Percentiles rank a stretch among this genome's conserved stretches.
These are phyloP conservation scores for Senna tora DNA, from an alignment of 306 rosid species.

Conservation along the genomic window DNA sequence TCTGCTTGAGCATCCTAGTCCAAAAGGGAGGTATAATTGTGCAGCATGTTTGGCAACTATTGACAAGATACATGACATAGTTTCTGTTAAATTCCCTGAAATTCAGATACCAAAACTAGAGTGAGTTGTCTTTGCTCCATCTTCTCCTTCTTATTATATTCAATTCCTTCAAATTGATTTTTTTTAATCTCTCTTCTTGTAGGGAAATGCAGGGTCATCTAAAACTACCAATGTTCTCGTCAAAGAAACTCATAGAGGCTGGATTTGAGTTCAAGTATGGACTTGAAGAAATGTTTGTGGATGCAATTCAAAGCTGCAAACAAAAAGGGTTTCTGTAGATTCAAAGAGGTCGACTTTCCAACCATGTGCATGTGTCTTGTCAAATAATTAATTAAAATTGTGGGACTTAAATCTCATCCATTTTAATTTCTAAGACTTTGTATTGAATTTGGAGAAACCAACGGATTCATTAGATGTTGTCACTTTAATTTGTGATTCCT, in stretches of 20 bases:
- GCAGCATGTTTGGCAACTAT: constrained; percentile 29
- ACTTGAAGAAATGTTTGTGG: constrained; percentile 45
- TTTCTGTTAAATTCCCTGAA: constrained; percentile 35
- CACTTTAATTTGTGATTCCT: no score
- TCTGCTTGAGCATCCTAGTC: constrained; percentile 42
- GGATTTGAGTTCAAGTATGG: constrained; percentile 51
- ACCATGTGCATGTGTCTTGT: no score
- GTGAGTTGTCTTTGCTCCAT: constrained; percentile 42
- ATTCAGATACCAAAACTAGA: constrained; percentile 40
- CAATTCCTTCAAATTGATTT: no score
- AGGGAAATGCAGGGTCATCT: neutral
- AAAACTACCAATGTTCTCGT: neutral
- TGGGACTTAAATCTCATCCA: no score
- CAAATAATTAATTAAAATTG: no score
- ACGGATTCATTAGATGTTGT: no score
- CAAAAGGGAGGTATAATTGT: constrained; percentile 49
- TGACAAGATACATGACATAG: constrained; percentile 27
- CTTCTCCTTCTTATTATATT: no score
- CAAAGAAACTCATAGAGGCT: constrained; percentile 47
- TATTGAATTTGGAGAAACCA: no score
- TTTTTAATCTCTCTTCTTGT: no score
- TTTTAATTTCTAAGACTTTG: no score
- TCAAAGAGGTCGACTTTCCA: no score
- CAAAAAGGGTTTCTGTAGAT: neutral
- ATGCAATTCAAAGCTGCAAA: constrained; percentile 39